Evolutionary conservation across 257 asterid genomes (phyloP).

Genomic region (Fraxinus pennsylvanica): DNA sequence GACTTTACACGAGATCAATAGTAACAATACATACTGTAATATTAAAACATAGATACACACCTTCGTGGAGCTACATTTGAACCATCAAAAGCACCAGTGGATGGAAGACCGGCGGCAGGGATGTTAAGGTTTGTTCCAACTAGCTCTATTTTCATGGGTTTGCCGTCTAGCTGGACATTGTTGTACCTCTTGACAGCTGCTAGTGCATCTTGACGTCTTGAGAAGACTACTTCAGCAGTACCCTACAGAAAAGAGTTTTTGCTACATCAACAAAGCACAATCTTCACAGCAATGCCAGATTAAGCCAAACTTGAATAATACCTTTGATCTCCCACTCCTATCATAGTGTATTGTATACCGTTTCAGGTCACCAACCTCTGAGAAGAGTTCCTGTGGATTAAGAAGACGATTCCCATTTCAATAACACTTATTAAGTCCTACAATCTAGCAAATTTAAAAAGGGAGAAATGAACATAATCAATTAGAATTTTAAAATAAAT

Average conservation of each 20-base stretch:
- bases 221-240: constrained; percentile 58
- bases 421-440: background rate
- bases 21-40: background rate
- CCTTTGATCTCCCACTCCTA: constrained; percentile 50
- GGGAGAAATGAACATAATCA: background rate
- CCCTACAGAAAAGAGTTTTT: constrained; percentile 24
- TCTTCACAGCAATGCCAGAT: background rate
- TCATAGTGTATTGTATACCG: constrained; percentile 48
- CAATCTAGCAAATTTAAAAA: background rate
- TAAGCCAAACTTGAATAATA: constrained; percentile 24
- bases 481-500: background rate
- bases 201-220: constrained; percentile 57
- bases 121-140: constrained; percentile 50
- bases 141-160: constrained; percentile 66
- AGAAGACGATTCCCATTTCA: background rate
- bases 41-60: constrained; percentile 24
- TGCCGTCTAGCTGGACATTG: constrained; percentile 70
- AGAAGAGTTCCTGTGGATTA: constrained; percentile 48
- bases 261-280: background rate
- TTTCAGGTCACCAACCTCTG: constrained; percentile 49
- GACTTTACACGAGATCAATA: constrained; percentile 33
- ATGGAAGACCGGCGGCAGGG: constrained; percentile 36
- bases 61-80: constrained; percentile 40
- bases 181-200: constrained; percentile 65
- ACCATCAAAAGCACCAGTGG: constrained; percentile 39